Percentiles rank a stretch among this genome's conserved stretches.
These are phyloP conservation scores for Trametes gibbosa DNA, from an alignment of 768 basidiomycete genomes.

Conservation along the genomic window DNA sequence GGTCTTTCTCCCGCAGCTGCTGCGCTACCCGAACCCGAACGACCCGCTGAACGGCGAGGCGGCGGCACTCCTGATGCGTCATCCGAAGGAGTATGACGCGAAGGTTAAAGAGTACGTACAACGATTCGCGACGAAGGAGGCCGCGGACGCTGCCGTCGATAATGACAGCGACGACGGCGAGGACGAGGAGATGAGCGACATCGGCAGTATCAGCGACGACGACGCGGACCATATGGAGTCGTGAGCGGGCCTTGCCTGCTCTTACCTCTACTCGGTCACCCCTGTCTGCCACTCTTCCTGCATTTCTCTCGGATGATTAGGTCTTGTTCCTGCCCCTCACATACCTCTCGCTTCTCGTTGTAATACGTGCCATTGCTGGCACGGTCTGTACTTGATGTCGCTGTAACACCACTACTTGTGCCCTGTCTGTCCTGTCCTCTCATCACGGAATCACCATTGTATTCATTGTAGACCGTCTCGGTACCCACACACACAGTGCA, in stretches of 20 bases:
- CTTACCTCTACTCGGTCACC: background rate
- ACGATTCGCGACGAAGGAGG: slow-evolving; percentile 88
- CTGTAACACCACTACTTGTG: slow-evolving; percentile 14
- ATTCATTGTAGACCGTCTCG: slow-evolving; percentile 9
- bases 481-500: background rate
- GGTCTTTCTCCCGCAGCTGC: slow-evolving; percentile 92
- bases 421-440: background rate
- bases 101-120: slow-evolving; percentile 99
- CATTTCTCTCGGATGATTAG: background rate
- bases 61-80: slow-evolving; percentile 94
- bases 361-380: slow-evolving; percentile 14
- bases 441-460: slow-evolving; percentile 13
- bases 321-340: background rate
- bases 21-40: slow-evolving; percentile 97
- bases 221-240: slow-evolving; percentile 31
- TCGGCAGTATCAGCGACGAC: slow-evolving; percentile 78
- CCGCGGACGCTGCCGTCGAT: slow-evolving; percentile 68
- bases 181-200: slow-evolving; percentile 83
- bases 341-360: slow-evolving; percentile 5
- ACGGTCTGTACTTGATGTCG: slow-evolving; percentile 15
- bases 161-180: slow-evolving; percentile 68
- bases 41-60: slow-evolving; percentile 99
- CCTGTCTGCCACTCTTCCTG: background rate
- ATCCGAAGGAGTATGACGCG: slow-evolving; percentile 91
- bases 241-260: slow-evolving; percentile 5